Evolutionary conservation across 257 asterid genomes (phyloP), one percentile per base, ranked within the genome.

Genomic region (Gentiana dahurica): DNA sequence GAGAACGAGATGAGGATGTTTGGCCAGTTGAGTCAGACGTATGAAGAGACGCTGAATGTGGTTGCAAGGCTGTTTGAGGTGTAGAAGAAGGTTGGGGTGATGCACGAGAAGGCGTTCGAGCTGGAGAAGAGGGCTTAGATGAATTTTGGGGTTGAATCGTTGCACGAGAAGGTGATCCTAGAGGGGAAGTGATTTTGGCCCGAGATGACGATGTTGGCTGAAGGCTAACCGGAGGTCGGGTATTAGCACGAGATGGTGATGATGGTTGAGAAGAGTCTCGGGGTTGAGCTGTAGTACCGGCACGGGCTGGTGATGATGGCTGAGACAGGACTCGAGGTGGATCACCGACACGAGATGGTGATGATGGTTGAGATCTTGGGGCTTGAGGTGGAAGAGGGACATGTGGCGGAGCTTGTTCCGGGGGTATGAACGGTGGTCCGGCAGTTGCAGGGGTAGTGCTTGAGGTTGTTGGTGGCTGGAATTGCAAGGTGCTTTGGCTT

Each of bases 201-300:
- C 61, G 75, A 34, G 62, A 58, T 33, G 78, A 75, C 37, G 82
- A 70, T 43, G 74, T 58, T 34, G 76, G 56, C 6, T 37, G 58
- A 47, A 63, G 60, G 44, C 46, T 58, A 45, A 71, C 58, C 50
- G 41, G 68, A 13, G 81, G 33, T 62, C 70, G 75, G 24, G 77
- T 58, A 39, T 67, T 46, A 45, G 66, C 54, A 24, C 46, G 69
- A 59, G 84, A 65, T 46, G 77, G 82, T 38, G 83, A 64, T 34
- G 73, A 47, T 59, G 86, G 53, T 70, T 66, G 80, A 62, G 81
- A 46, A 51, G 94, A 71, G 49, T 76, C 66, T 64, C 24, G 50
- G 13, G 88, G 73, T 75, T 68, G 79, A 59, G 74, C 24, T 36
- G 57, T 35, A 13, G 49, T 65, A 59, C 59, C 67, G 64, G 73